phyloP scores from a whole-genome alignment of 75 land plant species.

The Picea sitchensis region DNA sequence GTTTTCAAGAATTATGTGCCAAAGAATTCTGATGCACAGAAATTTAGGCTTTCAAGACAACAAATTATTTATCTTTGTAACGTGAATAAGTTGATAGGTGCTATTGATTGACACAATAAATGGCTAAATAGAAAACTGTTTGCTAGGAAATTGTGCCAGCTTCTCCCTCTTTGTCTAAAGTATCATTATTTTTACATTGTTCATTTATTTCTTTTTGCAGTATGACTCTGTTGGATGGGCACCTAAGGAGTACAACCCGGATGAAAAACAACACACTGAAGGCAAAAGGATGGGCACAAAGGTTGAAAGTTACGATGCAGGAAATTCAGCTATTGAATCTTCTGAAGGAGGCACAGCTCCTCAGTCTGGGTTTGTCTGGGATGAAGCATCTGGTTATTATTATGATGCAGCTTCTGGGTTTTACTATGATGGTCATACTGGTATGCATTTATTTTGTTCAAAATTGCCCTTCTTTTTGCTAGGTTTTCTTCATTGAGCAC shows the following conservation, averaged over 20 bases:
- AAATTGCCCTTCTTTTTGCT: background rate
- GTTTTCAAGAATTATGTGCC: too few relatives aligned
- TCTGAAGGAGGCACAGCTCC: slow-evolving; percentile 42
- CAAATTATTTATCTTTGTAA: too few relatives aligned
- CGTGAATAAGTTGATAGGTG: background rate
- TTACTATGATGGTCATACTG: slow-evolving; percentile 93
- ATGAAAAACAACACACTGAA: slow-evolving; percentile 41
- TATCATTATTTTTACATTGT: background rate
- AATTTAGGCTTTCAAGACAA: too few relatives aligned
- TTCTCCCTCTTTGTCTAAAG: background rate
- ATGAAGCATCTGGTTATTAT: slow-evolving; percentile 99
- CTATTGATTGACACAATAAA: background rate
- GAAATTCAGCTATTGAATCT: slow-evolving; percentile 19
- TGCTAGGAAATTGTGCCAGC: background rate
- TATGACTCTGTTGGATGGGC: slow-evolving; percentile 99
- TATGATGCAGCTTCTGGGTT: slow-evolving; percentile 99
- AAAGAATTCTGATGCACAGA: too few relatives aligned
- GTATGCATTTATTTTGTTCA: slow-evolving; percentile 20
- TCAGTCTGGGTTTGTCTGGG: slow-evolving; percentile 99
- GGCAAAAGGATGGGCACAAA: background rate
- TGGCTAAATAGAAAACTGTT: background rate
- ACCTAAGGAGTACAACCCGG: slow-evolving; percentile 96
- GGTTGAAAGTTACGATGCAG: slow-evolving; percentile 16
- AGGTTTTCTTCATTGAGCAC: too few relatives aligned
- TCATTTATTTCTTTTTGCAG: slow-evolving; percentile 28